These are phyloP conservation scores for Beverwykella pulmonaria DNA, from an alignment of 495 filamentous ascomycete genomes.

Conservation along the genomic window DNA sequence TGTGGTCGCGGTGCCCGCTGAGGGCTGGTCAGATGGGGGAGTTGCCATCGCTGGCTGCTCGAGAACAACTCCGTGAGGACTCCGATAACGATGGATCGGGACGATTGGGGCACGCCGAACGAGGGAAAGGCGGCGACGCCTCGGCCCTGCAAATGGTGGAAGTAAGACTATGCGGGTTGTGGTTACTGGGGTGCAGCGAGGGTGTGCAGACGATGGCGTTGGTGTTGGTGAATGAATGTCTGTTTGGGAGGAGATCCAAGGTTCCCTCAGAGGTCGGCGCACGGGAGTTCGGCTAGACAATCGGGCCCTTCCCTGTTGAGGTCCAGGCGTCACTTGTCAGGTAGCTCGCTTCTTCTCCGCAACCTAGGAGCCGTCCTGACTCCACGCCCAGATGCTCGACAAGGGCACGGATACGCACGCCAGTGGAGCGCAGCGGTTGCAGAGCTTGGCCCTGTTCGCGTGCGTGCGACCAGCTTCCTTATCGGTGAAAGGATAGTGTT, in stretches of 20 bases:
- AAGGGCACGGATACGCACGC: background rate
- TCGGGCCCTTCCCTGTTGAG: constrained; percentile 1
- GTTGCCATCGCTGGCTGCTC: constrained; percentile 26
- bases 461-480: constrained; percentile 20
- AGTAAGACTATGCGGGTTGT: constrained; percentile 5
- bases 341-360: constrained; percentile 9
- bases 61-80: background rate
- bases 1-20: background rate
- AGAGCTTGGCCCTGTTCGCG: background rate
- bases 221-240: background rate
- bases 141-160: background rate
- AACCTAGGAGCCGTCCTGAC: background rate
- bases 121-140: background rate
- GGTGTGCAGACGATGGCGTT: background rate
- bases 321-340: background rate
- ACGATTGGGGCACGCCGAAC: constrained; percentile 1
- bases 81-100: background rate
- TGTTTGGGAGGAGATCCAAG: background rate
- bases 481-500: background rate
- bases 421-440: background rate
- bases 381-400: constrained; percentile 3
- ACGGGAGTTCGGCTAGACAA: constrained; percentile 21
- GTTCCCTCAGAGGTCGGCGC: background rate
- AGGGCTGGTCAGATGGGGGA: constrained; percentile 13
- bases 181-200: background rate